Percentiles rank a stretch among this genome's conserved stretches.
Evolutionary conservation across 352 stramenopile genomes (phyloP).

Genomic region (Globisporangium abappressorium): DNA sequence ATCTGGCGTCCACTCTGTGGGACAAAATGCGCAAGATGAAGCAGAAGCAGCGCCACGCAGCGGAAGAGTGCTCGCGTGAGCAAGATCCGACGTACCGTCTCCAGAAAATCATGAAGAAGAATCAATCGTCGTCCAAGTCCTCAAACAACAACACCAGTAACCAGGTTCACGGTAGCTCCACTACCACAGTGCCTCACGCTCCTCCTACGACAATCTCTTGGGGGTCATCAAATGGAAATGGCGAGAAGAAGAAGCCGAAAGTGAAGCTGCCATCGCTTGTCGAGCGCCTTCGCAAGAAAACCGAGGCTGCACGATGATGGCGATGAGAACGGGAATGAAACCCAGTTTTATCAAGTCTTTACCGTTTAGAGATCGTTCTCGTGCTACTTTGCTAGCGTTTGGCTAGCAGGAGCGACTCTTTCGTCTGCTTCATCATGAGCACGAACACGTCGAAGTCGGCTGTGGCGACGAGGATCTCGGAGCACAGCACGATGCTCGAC

Average conservation of each 20-base stretch:
- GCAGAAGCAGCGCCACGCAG: constrained; percentile 34
- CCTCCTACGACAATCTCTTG: constrained; percentile 33
- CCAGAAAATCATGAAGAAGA: constrained; percentile 50
- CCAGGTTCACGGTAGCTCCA: not conserved
- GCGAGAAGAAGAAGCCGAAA: constrained; percentile 58
- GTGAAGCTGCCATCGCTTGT: constrained; percentile 73
- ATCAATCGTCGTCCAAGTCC: not conserved
- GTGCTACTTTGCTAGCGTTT: constrained; percentile 26
- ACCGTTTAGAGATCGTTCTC: too few species aligned
- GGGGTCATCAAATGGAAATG: constrained; percentile 28
- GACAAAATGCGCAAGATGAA: constrained; percentile 63
- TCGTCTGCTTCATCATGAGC: constrained; percentile 82
- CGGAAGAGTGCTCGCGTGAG: constrained; percentile 36
- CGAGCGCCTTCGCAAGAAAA: constrained; percentile 65
- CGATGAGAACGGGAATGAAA: not conserved
- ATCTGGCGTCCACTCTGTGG: constrained; percentile 49
- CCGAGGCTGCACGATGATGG: constrained; percentile 43
- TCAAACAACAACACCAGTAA: constrained; percentile 22
- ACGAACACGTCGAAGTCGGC: constrained; percentile 82
- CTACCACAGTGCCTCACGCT: constrained; percentile 11
- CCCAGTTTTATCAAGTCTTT: not conserved
- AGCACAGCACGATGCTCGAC: constrained; percentile 64
- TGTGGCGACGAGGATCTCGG: constrained; percentile 74
- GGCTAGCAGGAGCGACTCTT: constrained; percentile 55
- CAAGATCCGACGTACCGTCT: constrained; percentile 55